A percentile compares a stretch with the other conserved stretches of the same genome.
These are phyloP conservation scores for Fomitopsis palustris DNA, from an alignment of 1,284 basidiomycete species.

Conservation along the genomic window DNA sequence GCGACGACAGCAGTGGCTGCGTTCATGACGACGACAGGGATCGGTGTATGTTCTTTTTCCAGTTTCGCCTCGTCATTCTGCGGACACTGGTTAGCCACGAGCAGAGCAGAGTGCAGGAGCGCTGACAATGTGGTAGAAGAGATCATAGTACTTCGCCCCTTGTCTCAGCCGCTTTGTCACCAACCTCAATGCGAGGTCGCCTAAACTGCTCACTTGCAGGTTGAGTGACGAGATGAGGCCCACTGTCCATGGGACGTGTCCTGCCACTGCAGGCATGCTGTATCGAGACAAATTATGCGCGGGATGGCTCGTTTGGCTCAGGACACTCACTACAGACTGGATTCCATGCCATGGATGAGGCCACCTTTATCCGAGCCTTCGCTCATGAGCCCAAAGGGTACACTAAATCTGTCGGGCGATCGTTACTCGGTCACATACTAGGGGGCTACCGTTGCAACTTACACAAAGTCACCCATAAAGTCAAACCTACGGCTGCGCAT, in stretches of 20 bases:
- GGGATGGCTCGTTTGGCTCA: neutral
- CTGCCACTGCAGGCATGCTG: neutral
- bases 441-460: conserved; percentile 36
- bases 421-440: neutral
- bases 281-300: neutral
- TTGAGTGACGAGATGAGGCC: neutral
- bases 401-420: conserved; percentile 19
- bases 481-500: conserved; percentile 38
- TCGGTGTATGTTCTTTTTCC: conserved; percentile 34
- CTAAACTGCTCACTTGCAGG: neutral
- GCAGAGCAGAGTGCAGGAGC: neutral
- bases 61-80: conserved; percentile 44
- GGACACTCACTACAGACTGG: conserved; percentile 13
- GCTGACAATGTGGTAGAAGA: conserved; percentile 43
- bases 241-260: neutral
- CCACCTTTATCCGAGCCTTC: conserved; percentile 17
- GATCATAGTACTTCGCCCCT: conserved; percentile 37
- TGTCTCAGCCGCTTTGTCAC: conserved; percentile 1
- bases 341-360: conserved; percentile 15
- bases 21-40: conserved; percentile 39
- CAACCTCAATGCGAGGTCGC: neutral
- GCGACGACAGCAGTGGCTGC: conserved; percentile 49
- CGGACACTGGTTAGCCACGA: neutral
- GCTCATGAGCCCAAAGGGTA: conserved; percentile 23
- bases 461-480: conserved; percentile 63